Evolutionary conservation across 805 yeast species (phyloP).

Genomic region (Metschnikowia amazonensis): DNA sequence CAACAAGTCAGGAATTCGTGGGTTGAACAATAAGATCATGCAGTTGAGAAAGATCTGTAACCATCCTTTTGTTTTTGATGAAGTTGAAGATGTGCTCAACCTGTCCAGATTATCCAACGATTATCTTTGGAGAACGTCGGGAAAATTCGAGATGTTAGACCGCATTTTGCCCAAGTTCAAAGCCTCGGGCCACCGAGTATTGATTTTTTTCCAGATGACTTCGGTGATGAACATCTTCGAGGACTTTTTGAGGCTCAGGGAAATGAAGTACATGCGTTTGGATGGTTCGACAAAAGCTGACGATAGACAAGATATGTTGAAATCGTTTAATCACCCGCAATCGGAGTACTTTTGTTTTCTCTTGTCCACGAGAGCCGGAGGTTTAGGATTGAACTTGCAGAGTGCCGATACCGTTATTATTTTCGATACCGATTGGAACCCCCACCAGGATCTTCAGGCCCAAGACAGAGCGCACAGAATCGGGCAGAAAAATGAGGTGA

Average conservation of each 20-base stretch:
- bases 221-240: constrained; percentile 90
- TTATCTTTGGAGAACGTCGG: constrained; percentile 70
- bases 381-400: constrained; percentile 79
- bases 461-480: constrained; percentile 89
- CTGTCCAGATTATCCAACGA: constrained; percentile 61
- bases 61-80: constrained; percentile 85
- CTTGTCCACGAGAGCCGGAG: constrained; percentile 85
- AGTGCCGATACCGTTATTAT: constrained; percentile 86
- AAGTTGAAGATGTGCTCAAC: constrained; percentile 67
- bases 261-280: constrained; percentile 67
- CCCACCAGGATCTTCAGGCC: constrained; percentile 88
- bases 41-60: constrained; percentile 81
- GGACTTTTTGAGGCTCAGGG: constrained; percentile 65
- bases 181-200: constrained; percentile 70
- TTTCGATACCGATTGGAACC: constrained; percentile 88
- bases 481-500: constrained; percentile 84
- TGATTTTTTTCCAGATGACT: constrained; percentile 86
- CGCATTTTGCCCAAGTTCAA: constrained; percentile 72
- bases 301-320: constrained; percentile 72
- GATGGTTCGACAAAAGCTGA: constrained; percentile 86
- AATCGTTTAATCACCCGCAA: constrained; percentile 67
- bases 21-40: constrained; percentile 79
- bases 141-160: constrained; percentile 77
- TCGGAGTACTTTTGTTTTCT: constrained; percentile 78
- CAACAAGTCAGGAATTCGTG: constrained; percentile 61